These are phyloP conservation scores for Suillus hirtellus DNA, from an alignment of 768 basidiomycete genomes.

Conservation along the genomic window DNA sequence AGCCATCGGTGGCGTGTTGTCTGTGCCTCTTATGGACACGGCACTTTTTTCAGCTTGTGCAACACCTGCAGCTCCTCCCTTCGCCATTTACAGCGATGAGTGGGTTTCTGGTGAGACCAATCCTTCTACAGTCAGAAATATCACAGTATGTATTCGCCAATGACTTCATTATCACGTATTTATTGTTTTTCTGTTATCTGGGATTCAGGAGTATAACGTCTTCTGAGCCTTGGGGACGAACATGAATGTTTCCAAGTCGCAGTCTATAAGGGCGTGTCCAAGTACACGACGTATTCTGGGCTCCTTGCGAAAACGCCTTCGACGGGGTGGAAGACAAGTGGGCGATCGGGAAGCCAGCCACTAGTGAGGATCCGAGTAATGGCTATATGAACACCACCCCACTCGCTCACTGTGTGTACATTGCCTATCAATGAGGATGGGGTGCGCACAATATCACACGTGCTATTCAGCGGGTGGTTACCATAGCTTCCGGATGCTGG, in stretches of 20 bases:
- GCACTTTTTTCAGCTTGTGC: not conserved
- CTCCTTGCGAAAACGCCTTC: constrained; percentile 42
- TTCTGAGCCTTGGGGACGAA: constrained; percentile 40
- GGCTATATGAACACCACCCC: constrained; percentile 56
- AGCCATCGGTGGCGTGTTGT: constrained; percentile 3
- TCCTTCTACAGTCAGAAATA: constrained; percentile 31
- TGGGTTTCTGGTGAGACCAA: constrained; percentile 38
- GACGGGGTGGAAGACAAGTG: constrained; percentile 53
- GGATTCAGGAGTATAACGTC: constrained; percentile 54
- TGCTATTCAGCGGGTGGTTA: not conserved
- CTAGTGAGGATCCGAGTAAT: constrained; percentile 49
- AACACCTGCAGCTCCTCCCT: constrained; percentile 37
- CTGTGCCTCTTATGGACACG: not conserved
- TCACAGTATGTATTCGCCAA: constrained; percentile 37
- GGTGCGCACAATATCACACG: constrained; percentile 40
- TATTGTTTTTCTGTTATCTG: not conserved
- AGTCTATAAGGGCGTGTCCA: constrained; percentile 28
- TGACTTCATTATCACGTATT: no score
- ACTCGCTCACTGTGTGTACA: constrained; percentile 57
- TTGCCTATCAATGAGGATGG: constrained; percentile 66
- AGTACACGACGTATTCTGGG: constrained; percentile 40
- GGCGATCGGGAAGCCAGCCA: constrained; percentile 74
- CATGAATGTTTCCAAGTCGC: not conserved
- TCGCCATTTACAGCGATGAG: constrained; percentile 41
- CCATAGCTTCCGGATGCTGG: constrained; percentile 7